Base-by-base conservation (phyloP, 1,284 basidiomycete species). In the Xanthoconium separans region DNA sequence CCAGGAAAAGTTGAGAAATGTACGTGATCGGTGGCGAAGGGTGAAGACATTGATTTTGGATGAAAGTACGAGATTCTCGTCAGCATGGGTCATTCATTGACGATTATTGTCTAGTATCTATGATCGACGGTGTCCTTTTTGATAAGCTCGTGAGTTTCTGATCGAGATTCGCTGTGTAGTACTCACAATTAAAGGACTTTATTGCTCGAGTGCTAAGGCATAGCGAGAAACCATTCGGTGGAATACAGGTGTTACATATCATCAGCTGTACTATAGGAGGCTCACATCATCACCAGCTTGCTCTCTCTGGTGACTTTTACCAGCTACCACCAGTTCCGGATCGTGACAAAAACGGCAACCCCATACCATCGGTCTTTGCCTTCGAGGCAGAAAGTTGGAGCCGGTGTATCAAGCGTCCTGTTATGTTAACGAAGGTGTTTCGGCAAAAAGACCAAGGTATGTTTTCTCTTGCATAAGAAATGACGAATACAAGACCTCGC, bases 291-390 rank as follows among this genome's bases (percentile, higher is more conserved):
- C 8, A 18, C 24, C 56, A 78, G 87, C 75, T 99, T 56, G 83
- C 95, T 57, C 79, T 97, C 13, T 95, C 93, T 1, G 95, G 95
- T 22, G 95, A 99, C 69, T 99, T 98, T 73, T 97, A 93, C 73
- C 95, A 99, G 71, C 77, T 99, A 7, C 97, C 97, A 2, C 96
- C 97, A 0, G 94, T 99, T 0, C 74, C 73, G 6, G 81, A 78
- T 34, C 62, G 64, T 52, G 65, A 67, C 33, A 68, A 63, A 37
- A 41, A 67, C 4, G 67, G 68, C 5, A 59, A 62, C 1, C 57
- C 59, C 45, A 68, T 79, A 33, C 54, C 55, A 41, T 53, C 70
- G 1, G 79, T 74, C 58, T 98, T 97, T 69, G 89, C 91, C 4
- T 99, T 99, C 66, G 94, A 99, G 65, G 93, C 94, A 7, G 74